Evolutionary conservation across 495 filamentous ascomycete genomes (phyloP), one percentile per base, ranked within the genome.

Genomic region (Melanomma pulvis-pyrius): DNA sequence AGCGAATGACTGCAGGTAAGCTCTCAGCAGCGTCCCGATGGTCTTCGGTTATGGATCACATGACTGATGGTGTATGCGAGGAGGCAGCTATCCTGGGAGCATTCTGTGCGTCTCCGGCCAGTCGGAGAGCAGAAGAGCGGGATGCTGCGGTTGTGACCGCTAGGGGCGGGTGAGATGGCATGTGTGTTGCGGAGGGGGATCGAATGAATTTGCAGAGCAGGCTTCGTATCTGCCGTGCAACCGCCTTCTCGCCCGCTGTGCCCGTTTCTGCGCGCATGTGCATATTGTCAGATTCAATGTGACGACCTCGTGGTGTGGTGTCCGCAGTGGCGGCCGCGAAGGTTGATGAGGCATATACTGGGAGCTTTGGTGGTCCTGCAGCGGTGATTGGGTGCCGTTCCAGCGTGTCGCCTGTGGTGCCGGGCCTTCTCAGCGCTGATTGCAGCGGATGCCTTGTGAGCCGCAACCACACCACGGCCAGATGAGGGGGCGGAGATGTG

Each of bases 51-150:
- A 44, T 44, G 3, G 46, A 59, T 68, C 65, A 63, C 59, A 44
- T 63, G 65, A 68, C 39, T 28, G 52, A 47, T 9, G 22, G 22
- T 21, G n/a, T 34, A 57, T 68, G 65, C 65, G 59, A 21, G 63
- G 17, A 19, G n/a, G 22, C 58, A 61, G 58, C 48, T 54, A 63
- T 59, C 44, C 61, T 61, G 51, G 66, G 53, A 39, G 34, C 22
- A 19, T 60, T 48, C 17, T 60, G 25, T 61, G 53, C 53, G 54
- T 48, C 41, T 58, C 66, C 53, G 53, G 66, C 66, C 66, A 69
- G 60, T 69, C 60, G 54, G 66, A 61, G 53, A n/a, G 29, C 36
- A 24, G 26, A 24, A 61, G n/a, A 50, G 51, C 21, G 46, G 39
- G 51, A 54, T 26, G 29, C 28, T 13, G 63, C 47, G 50, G 36